phyloP scores from a whole-genome alignment of 805 yeast genomes.

The Clavispora santaluciae region DNA sequence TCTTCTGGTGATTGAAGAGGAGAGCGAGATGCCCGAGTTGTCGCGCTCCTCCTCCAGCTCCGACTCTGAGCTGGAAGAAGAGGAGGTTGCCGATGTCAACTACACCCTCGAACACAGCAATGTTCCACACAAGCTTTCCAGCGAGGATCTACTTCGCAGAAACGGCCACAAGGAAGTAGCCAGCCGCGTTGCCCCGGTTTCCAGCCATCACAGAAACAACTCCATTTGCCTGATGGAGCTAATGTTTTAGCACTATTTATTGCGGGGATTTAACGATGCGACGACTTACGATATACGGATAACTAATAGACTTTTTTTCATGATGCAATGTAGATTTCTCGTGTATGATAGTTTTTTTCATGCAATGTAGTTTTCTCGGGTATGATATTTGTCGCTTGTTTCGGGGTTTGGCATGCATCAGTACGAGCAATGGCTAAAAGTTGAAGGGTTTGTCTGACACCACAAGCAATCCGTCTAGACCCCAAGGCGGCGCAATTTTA shows the following conservation, averaged over 20 bases:
- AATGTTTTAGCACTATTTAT: slow-evolving; percentile 20
- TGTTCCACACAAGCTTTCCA: not conserved
- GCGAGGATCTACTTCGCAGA: slow-evolving; percentile 1
- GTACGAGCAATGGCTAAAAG: too few relatives aligned
- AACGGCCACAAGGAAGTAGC: slow-evolving; percentile 2
- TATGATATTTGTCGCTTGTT: too few relatives aligned
- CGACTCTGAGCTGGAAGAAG: slow-evolving; percentile 14
- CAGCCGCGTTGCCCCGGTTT: not conserved
- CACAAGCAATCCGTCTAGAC: too few relatives aligned
- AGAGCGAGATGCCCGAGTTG: slow-evolving; percentile 14
- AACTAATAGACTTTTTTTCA: slow-evolving; percentile 3
- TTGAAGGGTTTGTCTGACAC: too few relatives aligned
- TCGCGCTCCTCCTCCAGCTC: slow-evolving; percentile 10
- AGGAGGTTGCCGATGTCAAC: slow-evolving; percentile 8
- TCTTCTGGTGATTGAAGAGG: slow-evolving; percentile 13
- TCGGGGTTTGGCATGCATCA: too few relatives aligned
- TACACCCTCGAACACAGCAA: slow-evolving; percentile 4
- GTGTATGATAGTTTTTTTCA: too few relatives aligned
- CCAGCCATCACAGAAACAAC: slow-evolving; percentile 22
- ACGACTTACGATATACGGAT: slow-evolving; percentile 1
- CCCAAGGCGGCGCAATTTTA: too few relatives aligned
- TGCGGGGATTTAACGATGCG: not conserved
- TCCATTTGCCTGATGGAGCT: slow-evolving; percentile 39
- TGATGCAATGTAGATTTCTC: not conserved
- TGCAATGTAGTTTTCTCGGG: not conserved